These are phyloP conservation scores for Penicillium frequentans DNA, from an alignment of 2,329 filamentous ascomycete genomes.

Conservation along the genomic window DNA sequence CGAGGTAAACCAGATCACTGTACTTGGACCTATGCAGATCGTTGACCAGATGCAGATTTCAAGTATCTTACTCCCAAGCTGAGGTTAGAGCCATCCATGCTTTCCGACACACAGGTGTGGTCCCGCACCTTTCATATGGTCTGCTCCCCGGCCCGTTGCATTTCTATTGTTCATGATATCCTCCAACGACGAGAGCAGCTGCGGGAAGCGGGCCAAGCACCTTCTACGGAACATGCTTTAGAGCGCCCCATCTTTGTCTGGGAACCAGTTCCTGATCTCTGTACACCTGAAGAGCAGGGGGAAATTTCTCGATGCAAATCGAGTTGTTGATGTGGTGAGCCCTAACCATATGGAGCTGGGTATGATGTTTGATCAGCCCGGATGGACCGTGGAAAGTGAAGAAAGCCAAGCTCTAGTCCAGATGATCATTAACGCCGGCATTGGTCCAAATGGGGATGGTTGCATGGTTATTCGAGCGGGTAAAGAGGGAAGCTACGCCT, in stretches of 20 bases:
- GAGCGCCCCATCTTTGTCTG: constrained; percentile 76
- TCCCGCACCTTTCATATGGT: constrained; percentile 84
- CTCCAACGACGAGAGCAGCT: constrained; percentile 50
- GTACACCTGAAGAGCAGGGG: constrained; percentile 64
- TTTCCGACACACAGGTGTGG: constrained; percentile 65
- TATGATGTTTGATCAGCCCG: constrained; percentile 69
- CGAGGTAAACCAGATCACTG: constrained; percentile 44
- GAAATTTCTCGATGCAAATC: constrained; percentile 54
- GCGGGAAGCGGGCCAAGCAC: constrained; percentile 23
- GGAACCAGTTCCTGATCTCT: constrained; percentile 92
- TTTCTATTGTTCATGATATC: constrained; percentile 73
- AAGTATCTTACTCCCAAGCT: constrained; percentile 85
- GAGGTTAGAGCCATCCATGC: constrained; percentile 71
- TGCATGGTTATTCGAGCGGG: constrained; percentile 58
- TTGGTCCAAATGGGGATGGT: constrained; percentile 39
- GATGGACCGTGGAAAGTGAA: constrained; percentile 32
- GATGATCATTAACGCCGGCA: constrained; percentile 36
- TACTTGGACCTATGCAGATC: neutral
- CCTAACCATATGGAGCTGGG: constrained; percentile 92
- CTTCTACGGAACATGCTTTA: constrained; percentile 35
- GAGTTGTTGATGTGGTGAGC: constrained; percentile 60
- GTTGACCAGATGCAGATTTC: constrained; percentile 60
- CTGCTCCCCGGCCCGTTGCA: constrained; percentile 75
- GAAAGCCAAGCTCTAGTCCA: constrained; percentile 34
- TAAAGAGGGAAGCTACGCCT: constrained; percentile 58